Evolutionary conservation across 768 basidiomycete species (phyloP), one percentile per base, ranked within the genome.

Genomic region (Leccinum variicolor): DNA sequence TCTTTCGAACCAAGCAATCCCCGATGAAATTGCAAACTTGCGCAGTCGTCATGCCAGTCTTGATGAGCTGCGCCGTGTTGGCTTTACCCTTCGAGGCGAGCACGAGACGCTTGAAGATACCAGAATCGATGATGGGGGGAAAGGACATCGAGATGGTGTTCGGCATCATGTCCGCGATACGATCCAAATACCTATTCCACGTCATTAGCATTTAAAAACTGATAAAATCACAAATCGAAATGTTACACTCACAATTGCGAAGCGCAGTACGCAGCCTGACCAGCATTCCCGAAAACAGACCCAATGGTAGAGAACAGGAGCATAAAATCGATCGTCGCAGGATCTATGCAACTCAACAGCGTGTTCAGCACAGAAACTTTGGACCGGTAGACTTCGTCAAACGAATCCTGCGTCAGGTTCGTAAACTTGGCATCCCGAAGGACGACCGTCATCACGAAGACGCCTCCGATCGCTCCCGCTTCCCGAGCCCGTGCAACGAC

Each of bases 401-500:
- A 74, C 3, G 66, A 65, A 25, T 74, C 50, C 25, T 73, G 71
- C 9, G 73, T 73, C 25, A 74, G 56, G 58, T 72, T 72, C 21
- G 70, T 68, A 45, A 74, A 74, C 19, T 66, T 68, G 33, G 62
- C 66, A 47, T 74, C 72, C 10, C 68, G 69, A 45, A 74, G 73
- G 25, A 74, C 71, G 23, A 72, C 66, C 1, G 72, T 71, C 73
- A 74, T 74, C 47, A 74, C 62, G 39, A 74, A 66, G 51, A 71
- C 54, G 28, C 73, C 73, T 43, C 73, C 73, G 23, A 74, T 66
- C 2, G 69, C 64, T 2, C 70, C 68, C 6, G 46, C 59, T 21
- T 63, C 57, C 45, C 61, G 57, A 1, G 72, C 64, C 5, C 55
- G 54, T 25, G 65, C 60, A 31, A 71, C 49, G 56, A 74, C 61